Conservation (phyloP, 169 alveolate genomes). For the Condylostoma magnum region DNA sequence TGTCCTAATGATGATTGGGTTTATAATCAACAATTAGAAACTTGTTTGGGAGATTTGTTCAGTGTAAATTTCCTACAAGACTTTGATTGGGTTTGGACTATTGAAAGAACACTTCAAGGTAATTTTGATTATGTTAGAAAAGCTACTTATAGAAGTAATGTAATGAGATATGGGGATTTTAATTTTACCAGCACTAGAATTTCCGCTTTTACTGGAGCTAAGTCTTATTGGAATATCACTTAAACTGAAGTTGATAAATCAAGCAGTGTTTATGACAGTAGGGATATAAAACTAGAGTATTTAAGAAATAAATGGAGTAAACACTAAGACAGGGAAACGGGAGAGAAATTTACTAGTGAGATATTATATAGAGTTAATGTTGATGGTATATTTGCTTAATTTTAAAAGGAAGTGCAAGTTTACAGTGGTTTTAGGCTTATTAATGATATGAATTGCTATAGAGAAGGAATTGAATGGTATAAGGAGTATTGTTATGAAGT, state of each 20-base stretch:
- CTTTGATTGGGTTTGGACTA: slow-evolving; percentile 54
- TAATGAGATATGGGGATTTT: slow-evolving; percentile 72
- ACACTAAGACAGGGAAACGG: slow-evolving; percentile 8
- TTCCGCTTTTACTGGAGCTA: slow-evolving; percentile 53
- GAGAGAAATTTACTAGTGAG: slow-evolving; percentile 29
- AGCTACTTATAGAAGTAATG: slow-evolving; percentile 53
- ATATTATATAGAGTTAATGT: slow-evolving; percentile 29
- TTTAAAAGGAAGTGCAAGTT: background rate
- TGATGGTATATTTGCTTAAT: slow-evolving; percentile 38
- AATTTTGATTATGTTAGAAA: slow-evolving; percentile 58
- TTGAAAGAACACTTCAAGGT: slow-evolving; percentile 54
- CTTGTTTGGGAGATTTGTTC: slow-evolving; percentile 83
- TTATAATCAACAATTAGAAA: slow-evolving; percentile 60
- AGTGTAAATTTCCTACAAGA: slow-evolving; percentile 78
- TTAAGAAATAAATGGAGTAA: slow-evolving; percentile 34
- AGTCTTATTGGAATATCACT: slow-evolving; percentile 1
- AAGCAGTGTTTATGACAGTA: slow-evolving; percentile 31
- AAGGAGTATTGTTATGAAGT: slow-evolving; percentile 34
- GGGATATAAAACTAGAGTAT: slow-evolving; percentile 40
- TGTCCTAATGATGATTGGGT: slow-evolving; percentile 69
- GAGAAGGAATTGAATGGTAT: slow-evolving; percentile 24
- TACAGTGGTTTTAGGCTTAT: slow-evolving; percentile 4
- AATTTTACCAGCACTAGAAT: slow-evolving; percentile 30
- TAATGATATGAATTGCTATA: slow-evolving; percentile 40
- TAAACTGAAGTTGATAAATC: background rate